Evolutionary conservation across 1,284 basidiomycete genomes (phyloP).

Genomic region (Rhodotorula sp.): DNA sequence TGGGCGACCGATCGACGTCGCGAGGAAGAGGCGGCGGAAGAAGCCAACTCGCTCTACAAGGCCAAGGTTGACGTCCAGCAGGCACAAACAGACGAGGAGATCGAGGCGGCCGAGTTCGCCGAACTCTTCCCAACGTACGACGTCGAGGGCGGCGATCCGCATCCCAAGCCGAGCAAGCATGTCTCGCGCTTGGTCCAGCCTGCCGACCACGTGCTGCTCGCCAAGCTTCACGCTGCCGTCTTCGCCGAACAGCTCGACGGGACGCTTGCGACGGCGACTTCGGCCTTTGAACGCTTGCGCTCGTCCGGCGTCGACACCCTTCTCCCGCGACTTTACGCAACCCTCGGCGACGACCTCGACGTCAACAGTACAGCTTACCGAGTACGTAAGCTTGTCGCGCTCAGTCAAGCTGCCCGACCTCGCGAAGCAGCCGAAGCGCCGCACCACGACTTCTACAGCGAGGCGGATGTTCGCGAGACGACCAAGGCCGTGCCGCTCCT

Average conservation of each 20-base stretch:
- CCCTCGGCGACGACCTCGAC: conserved; percentile 35
- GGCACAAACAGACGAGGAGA: conserved; percentile 63
- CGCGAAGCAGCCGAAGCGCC: conserved; percentile 20
- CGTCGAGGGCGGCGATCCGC: conserved; percentile 41
- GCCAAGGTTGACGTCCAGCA: conserved; percentile 61
- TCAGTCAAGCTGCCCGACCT: conserved; percentile 19
- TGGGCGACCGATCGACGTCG: conserved; percentile 79
- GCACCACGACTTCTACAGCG: conserved; percentile 73
- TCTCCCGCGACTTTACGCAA: conserved; percentile 26
- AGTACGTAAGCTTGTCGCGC: conserved; percentile 31
- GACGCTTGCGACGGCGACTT: not conserved
- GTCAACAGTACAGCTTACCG: conserved; percentile 28
- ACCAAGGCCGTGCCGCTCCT: conserved; percentile 62
- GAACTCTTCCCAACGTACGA: conserved; percentile 45
- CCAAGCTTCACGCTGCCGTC: conserved; percentile 25
- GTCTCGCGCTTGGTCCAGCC: conserved; percentile 18
- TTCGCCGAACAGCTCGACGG: conserved; percentile 10
- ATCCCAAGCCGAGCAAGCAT: not conserved
- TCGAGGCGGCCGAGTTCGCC: conserved; percentile 45
- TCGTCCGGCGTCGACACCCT: conserved; percentile 24
- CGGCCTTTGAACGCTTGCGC: conserved; percentile 19
- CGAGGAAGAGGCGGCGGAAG: conserved; percentile 63
- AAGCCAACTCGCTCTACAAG: conserved; percentile 76
- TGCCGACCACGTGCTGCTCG: conserved; percentile 33
- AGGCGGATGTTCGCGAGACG: conserved; percentile 68